phyloP scores from a whole-genome alignment of 495 filamentous ascomycete species.

The Neurospora sp. region DNA sequence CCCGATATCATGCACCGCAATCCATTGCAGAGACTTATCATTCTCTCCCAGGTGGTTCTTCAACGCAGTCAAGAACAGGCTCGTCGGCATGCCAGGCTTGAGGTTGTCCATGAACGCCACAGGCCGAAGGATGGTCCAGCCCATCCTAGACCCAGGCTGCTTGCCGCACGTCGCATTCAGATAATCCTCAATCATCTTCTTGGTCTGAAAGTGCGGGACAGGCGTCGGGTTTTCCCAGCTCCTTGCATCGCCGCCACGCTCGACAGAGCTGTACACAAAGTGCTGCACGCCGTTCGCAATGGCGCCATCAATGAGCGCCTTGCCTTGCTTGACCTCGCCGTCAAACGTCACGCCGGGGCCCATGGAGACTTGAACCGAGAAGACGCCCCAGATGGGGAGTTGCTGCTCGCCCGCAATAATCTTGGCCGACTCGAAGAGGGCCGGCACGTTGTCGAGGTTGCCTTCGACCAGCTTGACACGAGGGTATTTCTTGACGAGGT shows the following conservation, averaged over 20 bases:
- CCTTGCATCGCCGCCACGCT: slow-evolving; percentile 49
- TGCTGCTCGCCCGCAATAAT: slow-evolving; percentile 16
- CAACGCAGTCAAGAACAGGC: slow-evolving; percentile 47
- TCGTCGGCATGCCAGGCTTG: slow-evolving; percentile 45
- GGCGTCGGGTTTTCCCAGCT: slow-evolving; percentile 48
- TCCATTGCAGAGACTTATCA: slow-evolving; percentile 42
- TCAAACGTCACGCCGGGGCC: slow-evolving; percentile 39
- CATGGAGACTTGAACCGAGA: slow-evolving; percentile 29
- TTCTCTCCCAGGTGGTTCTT: slow-evolving; percentile 28
- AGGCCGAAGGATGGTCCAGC: slow-evolving; percentile 53
- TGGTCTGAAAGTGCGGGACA: slow-evolving; percentile 58
- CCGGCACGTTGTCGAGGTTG: slow-evolving; percentile 42
- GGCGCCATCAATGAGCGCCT: slow-evolving; percentile 48
- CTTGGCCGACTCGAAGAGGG: slow-evolving; percentile 42
- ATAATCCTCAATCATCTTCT: slow-evolving; percentile 56
- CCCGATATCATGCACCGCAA: slow-evolving; percentile 54
- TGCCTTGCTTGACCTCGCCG: slow-evolving; percentile 53
- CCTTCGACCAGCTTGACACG: slow-evolving; percentile 49
- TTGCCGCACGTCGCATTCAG: slow-evolving; percentile 27
- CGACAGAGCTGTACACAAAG: slow-evolving; percentile 62
- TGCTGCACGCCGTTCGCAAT: slow-evolving; percentile 47
- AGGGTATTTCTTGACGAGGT: slow-evolving; percentile 33
- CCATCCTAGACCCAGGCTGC: slow-evolving; percentile 32
- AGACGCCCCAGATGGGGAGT: slow-evolving; percentile 29
- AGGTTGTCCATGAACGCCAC: slow-evolving; percentile 61